phyloP scores from a whole-genome alignment of 2,329 filamentous ascomycete species.

The Periconia sp. region DNA sequence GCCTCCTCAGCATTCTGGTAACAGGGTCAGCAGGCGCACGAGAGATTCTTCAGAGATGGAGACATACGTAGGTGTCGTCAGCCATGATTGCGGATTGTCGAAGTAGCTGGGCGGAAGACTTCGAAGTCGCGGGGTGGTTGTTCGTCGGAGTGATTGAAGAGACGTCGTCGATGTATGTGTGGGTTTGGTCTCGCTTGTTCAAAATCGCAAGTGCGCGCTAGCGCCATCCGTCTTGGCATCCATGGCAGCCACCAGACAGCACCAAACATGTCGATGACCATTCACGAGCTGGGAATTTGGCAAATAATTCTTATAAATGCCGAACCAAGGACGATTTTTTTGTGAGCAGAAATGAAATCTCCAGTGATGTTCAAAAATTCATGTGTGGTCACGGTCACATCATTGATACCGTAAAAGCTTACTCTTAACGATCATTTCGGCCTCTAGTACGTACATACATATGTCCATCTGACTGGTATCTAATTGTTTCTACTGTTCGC shows the following conservation, averaged over 20 bases:
- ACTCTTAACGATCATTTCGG: no score
- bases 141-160: conserved; percentile 22
- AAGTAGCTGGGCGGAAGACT: conserved; percentile 47
- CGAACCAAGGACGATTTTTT: no score
- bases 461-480: no score
- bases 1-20: conserved; percentile 91
- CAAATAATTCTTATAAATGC: no score
- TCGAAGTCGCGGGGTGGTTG: conserved; percentile 39
- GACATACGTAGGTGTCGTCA: conserved; percentile 84
- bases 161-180: conserved; percentile 8
- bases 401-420: no score
- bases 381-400: no score
- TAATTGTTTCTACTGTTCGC: no score
- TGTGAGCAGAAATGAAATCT: no score
- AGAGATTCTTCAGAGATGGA: conserved; percentile 10
- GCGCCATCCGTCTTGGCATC: conserved; percentile 12
- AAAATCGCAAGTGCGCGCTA: not conserved
- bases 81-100: conserved; percentile 70
- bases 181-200: conserved; percentile 7
- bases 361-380: no score
- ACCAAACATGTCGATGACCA: not conserved
- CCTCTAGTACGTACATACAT: no score
- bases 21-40: conserved; percentile 22
- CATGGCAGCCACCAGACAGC: not conserved
- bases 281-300: no score